A percentile compares a stretch with the other conserved stretches of the same genome.
phyloP scores from a whole-genome alignment of 495 filamentous ascomycete species.

The Penicillium roqueforti region DNA sequence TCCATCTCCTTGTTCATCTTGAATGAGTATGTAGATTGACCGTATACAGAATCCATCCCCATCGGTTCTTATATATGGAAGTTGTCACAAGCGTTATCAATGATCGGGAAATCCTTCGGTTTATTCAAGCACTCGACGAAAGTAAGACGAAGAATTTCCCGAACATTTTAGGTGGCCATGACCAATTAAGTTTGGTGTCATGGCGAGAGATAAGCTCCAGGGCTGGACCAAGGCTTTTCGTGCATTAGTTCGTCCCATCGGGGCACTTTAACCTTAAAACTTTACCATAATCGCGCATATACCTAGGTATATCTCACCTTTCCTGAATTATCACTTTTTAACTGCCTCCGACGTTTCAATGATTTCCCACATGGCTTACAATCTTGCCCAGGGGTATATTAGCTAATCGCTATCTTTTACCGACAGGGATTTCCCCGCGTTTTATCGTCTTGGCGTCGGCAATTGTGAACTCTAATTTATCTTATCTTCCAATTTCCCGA shows the following conservation, averaged over 20 bases:
- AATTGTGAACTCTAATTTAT: background rate
- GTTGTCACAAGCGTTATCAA: background rate
- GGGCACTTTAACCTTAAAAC: background rate
- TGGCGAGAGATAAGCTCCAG: conserved; percentile 3
- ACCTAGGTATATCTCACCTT: background rate
- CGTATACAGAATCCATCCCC: background rate
- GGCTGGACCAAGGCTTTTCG: background rate
- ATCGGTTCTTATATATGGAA: background rate
- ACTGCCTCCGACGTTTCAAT: background rate
- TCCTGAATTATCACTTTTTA: background rate
- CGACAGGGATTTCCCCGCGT: conserved; percentile 7
- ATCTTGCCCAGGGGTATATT: background rate
- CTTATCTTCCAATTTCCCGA: conserved; percentile 4
- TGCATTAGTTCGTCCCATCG: background rate
- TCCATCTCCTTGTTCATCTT: conserved; percentile 10
- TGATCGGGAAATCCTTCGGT: conserved; percentile 13
- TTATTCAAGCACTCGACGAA: conserved; percentile 9
- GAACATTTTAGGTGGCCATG: background rate
- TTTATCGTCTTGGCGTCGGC: conserved; percentile 17
- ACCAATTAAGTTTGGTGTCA: background rate
- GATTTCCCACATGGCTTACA: background rate
- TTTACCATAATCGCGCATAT: background rate
- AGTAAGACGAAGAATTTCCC: conserved; percentile 1
- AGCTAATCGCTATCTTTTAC: background rate
- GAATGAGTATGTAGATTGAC: background rate